Percentiles rank a stretch among this genome's conserved stretches.
These are phyloP conservation scores for Malus fusca DNA, from an alignment of 306 rosid species.

Conservation along the genomic window DNA sequence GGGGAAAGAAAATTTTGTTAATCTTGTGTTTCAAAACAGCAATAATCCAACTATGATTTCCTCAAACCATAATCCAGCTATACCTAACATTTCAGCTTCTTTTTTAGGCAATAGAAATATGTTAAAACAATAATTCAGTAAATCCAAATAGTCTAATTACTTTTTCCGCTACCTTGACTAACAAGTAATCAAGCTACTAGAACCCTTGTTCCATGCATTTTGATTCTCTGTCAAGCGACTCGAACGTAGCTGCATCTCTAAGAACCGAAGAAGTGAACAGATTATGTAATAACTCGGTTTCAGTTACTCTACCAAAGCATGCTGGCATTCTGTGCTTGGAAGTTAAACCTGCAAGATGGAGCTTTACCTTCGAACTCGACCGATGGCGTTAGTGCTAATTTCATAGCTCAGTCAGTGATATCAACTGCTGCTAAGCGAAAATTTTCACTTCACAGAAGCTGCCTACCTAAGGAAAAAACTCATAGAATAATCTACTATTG, in stretches of 20 bases:
- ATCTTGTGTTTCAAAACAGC: neutral
- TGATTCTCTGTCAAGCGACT: neutral
- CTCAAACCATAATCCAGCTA: neutral
- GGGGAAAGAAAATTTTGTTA: neutral
- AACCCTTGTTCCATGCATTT: neutral
- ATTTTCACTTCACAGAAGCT: neutral
- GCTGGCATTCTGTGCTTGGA: neutral
- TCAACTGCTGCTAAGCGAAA: neutral
- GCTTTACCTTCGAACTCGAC: neutral
- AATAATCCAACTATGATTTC: neutral
- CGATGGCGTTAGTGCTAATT: neutral
- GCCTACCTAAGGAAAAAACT: no score
- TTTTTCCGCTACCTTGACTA: neutral
- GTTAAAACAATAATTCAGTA: neutral
- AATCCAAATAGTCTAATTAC: neutral
- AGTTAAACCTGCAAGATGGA: neutral
- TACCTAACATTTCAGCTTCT: neutral
- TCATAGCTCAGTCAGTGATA: neutral
- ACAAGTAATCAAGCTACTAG: neutral
- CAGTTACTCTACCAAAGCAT: neutral
- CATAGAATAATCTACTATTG: no score
- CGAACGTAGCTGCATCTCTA: neutral
- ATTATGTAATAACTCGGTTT: neutral
- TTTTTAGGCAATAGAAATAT: neutral
- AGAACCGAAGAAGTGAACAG: neutral